A percentile compares a stretch with the other conserved stretches of the same genome.
phyloP scores from a whole-genome alignment of 768 basidiomycete genomes.

The Calocybe gangraenosa region DNA sequence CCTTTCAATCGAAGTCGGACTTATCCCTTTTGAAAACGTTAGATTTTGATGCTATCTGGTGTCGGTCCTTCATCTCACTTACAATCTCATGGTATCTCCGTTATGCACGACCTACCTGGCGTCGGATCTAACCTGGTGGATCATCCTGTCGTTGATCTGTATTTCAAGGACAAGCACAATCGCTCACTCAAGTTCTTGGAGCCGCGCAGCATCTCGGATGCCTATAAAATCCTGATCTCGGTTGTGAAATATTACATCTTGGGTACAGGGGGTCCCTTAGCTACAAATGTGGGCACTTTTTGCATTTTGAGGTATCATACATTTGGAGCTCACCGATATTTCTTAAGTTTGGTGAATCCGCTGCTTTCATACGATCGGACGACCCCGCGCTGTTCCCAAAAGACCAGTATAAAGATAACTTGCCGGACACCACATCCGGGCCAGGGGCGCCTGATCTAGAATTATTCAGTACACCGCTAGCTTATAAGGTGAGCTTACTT shows the following conservation, averaged over 20 bases:
- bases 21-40: not conserved
- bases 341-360: constrained; percentile 43
- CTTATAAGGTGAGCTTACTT: constrained; percentile 27
- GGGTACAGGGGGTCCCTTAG: constrained; percentile 43
- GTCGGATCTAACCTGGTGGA: constrained; percentile 75
- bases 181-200: constrained; percentile 36
- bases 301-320: not conserved
- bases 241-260: constrained; percentile 36
- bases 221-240: constrained; percentile 27
- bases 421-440: constrained; percentile 37
- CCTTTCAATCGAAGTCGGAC: not conserved
- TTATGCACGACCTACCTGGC: constrained; percentile 61
- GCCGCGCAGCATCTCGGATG: constrained; percentile 23
- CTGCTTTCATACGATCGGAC: constrained; percentile 49
- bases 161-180: constrained; percentile 48
- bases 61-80: constrained; percentile 66
- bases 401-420: constrained; percentile 22
- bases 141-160: constrained; percentile 53
- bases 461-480: constrained; percentile 34
- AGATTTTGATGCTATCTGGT: constrained; percentile 73
- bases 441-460: constrained; percentile 39
- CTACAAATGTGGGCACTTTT: constrained; percentile 42
- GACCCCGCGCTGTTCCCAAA: constrained; percentile 43
- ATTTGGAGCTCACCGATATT: constrained; percentile 17
- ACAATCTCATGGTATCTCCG: constrained; percentile 43